Conservation (phyloP, 192 early-diverging fungal genomes). For the Mortierella antarctica region DNA sequence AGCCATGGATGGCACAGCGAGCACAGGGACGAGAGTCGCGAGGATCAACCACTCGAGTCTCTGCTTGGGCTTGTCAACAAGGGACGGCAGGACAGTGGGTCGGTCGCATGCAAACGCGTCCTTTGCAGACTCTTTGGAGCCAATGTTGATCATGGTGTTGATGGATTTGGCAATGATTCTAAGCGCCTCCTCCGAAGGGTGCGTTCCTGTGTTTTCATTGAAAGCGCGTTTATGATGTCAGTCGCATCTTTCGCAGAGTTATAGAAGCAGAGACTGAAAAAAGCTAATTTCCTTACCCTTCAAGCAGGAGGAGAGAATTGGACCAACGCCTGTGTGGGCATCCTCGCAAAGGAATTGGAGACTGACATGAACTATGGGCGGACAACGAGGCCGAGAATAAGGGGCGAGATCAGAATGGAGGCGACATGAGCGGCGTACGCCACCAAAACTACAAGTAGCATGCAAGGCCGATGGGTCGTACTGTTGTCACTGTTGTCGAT, state of each 20-base stretch:
- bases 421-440: no score
- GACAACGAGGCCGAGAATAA: no score
- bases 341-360: conserved; percentile 29
- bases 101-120: conserved; percentile 14
- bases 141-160: conserved; percentile 27
- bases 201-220: conserved; percentile 7
- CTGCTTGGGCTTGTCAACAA: conserved; percentile 26
- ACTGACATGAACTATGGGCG: conserved; percentile 8
- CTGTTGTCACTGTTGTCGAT: no score
- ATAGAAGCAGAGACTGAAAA: background rate
- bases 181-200: conserved; percentile 2
- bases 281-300: conserved; percentile 15
- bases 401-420: no score
- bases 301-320: background rate
- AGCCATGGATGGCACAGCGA: conserved; percentile 18
- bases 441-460: no score
- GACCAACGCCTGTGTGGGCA: conserved; percentile 9
- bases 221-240: background rate
- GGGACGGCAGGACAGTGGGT: background rate
- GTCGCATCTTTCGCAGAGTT: background rate
- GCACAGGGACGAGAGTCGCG: conserved; percentile 9
- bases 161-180: conserved; percentile 9
- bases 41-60: conserved; percentile 35
- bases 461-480: no score
- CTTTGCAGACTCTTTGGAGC: background rate